Base-by-base conservation (phyloP, 495 filamentous ascomycete genomes). In the Letharia lupina region DNA sequence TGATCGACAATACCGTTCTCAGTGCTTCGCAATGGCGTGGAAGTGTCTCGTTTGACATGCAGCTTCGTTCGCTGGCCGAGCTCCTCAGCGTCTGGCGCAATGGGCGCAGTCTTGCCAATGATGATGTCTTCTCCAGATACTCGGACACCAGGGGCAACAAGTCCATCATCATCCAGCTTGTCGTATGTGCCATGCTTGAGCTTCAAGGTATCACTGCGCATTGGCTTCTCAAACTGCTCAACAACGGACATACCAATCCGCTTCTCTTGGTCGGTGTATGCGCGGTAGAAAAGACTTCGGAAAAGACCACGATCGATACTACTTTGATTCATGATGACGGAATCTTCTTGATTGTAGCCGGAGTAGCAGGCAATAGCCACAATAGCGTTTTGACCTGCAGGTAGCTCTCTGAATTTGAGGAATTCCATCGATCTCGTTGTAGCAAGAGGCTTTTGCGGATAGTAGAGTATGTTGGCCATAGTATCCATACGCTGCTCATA, bases 331-430 rank as follows among this genome's bases (percentile, higher is more conserved):
- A 99, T 97, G 70, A 99, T 95, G 62, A 99, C 94, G 33, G 94
- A 98, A 84, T 99, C 94, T 90, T 99, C 94, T 76, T 98, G 95
- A 75, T 99, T 98, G 82, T 98, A 99, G n/a, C 94, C 94, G 20
- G 91, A 96, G 77, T 98, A 99, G 75, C 89, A 92, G 57, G 90
- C 84, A 80, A 99, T 98, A 45, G 95, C 94, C 16, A 99, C 94
- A 71, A 99, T 98, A 31, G 94, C 94, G 71, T 99, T 99, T 77
- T 99, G 94, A 10, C 94, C 94, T 37, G 94, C 94, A 4, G 94
- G 94, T 62, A 99, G 79, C 76, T 99, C 95, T 72, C 94, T 84
- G 85, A 98, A 99, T 67, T 95, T 96, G 69, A 99, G 80, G 77
- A 91, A 98, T 75, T 99, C 94, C 95, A 99, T 99, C 2, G 91